A percentile compares a stretch with the other conserved stretches of the same genome.
Conservation (phyloP, 2,329 filamentous ascomycete genomes). For the Aspergillus neoniger region DNA sequence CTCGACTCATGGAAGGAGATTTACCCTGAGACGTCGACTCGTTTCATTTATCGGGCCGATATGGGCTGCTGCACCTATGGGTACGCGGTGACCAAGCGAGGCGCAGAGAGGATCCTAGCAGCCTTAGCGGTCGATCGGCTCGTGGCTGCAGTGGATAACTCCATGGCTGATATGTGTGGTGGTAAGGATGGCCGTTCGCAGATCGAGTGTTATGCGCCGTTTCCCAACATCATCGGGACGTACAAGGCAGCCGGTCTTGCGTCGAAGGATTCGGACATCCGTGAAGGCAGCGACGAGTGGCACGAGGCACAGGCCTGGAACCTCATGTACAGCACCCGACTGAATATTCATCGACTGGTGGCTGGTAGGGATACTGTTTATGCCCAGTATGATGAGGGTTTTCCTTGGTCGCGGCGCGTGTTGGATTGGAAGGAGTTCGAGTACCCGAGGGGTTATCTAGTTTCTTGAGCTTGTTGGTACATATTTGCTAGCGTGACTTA, state of each 20-base stretch:
- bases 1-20: constrained; percentile 22
- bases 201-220: constrained; percentile 44
- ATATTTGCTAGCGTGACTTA: background rate
- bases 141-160: constrained; percentile 43
- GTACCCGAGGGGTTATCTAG: constrained; percentile 25
- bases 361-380: constrained; percentile 19
- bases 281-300: constrained; percentile 21
- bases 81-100: constrained; percentile 42
- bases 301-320: constrained; percentile 22
- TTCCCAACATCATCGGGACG: constrained; percentile 52
- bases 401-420: constrained; percentile 24
- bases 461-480: constrained; percentile 8
- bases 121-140: constrained; percentile 30
- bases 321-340: constrained; percentile 28
- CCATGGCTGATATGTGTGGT: constrained; percentile 52
- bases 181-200: constrained; percentile 33
- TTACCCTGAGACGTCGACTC: constrained; percentile 35
- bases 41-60: constrained; percentile 37
- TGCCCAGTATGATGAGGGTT: constrained; percentile 24
- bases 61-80: constrained; percentile 39
- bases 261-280: constrained; percentile 33
- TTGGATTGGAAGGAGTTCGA: constrained; percentile 20
- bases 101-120: constrained; percentile 41
- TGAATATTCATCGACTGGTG: constrained; percentile 29
- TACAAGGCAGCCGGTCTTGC: constrained; percentile 43